phyloP scores from a whole-genome alignment of 1,284 basidiomycete species.

The Golubevia pallescens region DNA sequence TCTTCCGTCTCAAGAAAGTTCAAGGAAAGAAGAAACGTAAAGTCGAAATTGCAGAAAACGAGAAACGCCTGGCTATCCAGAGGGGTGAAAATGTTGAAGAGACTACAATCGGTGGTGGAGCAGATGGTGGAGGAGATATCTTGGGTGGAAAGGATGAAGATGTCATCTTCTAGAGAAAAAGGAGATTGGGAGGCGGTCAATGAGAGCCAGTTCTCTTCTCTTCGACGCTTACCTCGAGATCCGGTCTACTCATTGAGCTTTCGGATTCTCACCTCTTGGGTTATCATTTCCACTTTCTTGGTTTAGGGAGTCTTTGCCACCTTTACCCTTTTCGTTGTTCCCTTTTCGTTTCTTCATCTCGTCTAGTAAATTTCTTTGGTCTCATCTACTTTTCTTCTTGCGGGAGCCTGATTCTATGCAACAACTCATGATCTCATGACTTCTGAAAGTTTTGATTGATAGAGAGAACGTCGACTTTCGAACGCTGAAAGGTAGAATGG shows the following conservation, averaged over 20 bases:
- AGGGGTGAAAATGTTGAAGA: slow-evolving; percentile 7
- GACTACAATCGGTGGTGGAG: not conserved
- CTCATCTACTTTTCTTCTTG: not conserved
- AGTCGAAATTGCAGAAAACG: slow-evolving; percentile 10
- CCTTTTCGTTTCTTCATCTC: not conserved
- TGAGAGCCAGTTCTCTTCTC: too few species aligned
- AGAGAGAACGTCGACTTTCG: too few species aligned
- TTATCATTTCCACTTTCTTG: too few species aligned
- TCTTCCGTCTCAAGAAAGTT: slow-evolving; percentile 61
- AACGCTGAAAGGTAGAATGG: too few species aligned
- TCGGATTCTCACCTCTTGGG: too few species aligned
- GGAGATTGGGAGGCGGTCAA: too few species aligned
- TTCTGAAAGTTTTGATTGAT: too few species aligned
- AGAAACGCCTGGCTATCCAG: not conserved
- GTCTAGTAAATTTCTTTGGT: slow-evolving; percentile 2
- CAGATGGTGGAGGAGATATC: slow-evolving; percentile 29
- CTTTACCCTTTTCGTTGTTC: not conserved
- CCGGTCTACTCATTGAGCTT: too few species aligned
- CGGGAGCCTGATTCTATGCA: too few species aligned
- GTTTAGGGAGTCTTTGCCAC: not conserved
- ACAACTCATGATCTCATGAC: too few species aligned
- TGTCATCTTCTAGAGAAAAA: slow-evolving; percentile 50
- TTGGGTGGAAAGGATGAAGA: slow-evolving; percentile 60
- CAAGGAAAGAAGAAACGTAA: slow-evolving; percentile 45
- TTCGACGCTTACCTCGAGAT: too few species aligned